A percentile compares a stretch with the other conserved stretches of the same genome.
These are phyloP conservation scores for Pichia eremophila DNA, from an alignment of 805 yeast genomes.

Conservation along the genomic window DNA sequence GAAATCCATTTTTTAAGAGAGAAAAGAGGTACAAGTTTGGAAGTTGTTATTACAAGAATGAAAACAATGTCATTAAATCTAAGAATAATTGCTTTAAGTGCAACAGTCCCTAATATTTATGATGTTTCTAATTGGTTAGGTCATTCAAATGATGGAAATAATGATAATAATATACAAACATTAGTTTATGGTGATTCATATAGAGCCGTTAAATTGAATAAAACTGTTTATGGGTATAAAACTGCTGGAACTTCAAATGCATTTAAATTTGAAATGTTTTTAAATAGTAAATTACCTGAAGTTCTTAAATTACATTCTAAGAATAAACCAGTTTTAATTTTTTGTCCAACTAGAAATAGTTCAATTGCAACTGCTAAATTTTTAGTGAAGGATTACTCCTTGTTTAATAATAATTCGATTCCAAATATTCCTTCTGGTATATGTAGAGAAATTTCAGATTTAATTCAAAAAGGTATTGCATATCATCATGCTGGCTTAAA, in stretches of 20 bases:
- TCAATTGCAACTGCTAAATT: slow-evolving; percentile 71
- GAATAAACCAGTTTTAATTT: slow-evolving; percentile 66
- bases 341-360: slow-evolving; percentile 75
- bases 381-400: slow-evolving; percentile 55
- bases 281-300: slow-evolving; percentile 33
- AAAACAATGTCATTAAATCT: slow-evolving; percentile 88
- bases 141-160: slow-evolving; percentile 39
- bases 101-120: slow-evolving; percentile 81
- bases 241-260: slow-evolving; percentile 30
- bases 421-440: slow-evolving; percentile 47
- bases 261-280: slow-evolving; percentile 37
- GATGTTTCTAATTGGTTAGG: slow-evolving; percentile 93
- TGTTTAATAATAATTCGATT: slow-evolving; percentile 55
- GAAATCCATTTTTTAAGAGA: slow-evolving; percentile 94
- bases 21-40: slow-evolving; percentile 95
- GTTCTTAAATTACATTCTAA: slow-evolving; percentile 31
- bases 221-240: slow-evolving; percentile 40
- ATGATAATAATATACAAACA: slow-evolving; percentile 59
- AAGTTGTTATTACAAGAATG: slow-evolving; percentile 87
- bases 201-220: slow-evolving; percentile 87
- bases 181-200: slow-evolving; percentile 87
- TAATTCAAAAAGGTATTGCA: slow-evolving; percentile 58
- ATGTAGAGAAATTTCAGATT: slow-evolving; percentile 48
- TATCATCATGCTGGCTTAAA: slow-evolving; percentile 76
- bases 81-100: slow-evolving; percentile 82